Percentiles rank a stretch among this genome's conserved stretches.
phyloP scores from a whole-genome alignment of 2,329 filamentous ascomycete genomes.

The Polytolypa hystricis region DNA sequence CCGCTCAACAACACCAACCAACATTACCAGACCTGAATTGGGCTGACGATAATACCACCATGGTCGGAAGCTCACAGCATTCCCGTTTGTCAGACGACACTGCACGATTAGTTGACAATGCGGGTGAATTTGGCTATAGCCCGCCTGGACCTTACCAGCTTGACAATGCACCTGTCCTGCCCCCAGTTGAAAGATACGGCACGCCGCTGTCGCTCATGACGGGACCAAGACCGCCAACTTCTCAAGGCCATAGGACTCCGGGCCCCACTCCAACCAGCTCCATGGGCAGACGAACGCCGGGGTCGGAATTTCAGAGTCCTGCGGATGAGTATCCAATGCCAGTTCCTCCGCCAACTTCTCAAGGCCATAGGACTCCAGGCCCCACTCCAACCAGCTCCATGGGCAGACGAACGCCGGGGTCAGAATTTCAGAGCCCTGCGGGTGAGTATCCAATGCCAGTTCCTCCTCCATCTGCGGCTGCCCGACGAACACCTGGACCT shows the following conservation, averaged over 20 bases:
- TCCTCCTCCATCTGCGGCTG: slow-evolving; percentile 9
- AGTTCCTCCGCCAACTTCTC: slow-evolving; percentile 8
- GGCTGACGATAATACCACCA: slow-evolving; percentile 30
- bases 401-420: slow-evolving; percentile 17
- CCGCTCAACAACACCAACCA: slow-evolving; percentile 31
- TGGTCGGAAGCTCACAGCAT: slow-evolving; percentile 33
- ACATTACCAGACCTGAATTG: slow-evolving; percentile 33
- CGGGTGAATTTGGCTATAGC: slow-evolving; percentile 8
- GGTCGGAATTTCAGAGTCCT: slow-evolving; percentile 9
- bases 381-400: slow-evolving; percentile 13
- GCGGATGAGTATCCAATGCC: no score
- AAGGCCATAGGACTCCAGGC: slow-evolving; percentile 12
- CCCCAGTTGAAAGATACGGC: slow-evolving; percentile 36
- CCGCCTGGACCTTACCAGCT: slow-evolving; percentile 23
- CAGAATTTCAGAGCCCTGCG: slow-evolving; percentile 10
- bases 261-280: slow-evolving; percentile 13
- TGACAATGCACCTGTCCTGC: slow-evolving; percentile 3
- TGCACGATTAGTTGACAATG: slow-evolving; percentile 35
- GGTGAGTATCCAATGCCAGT: no score
- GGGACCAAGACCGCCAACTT: slow-evolving; percentile 6
- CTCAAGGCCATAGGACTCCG: background rate
- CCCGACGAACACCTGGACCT: slow-evolving; percentile 10
- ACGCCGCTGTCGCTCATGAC: slow-evolving; percentile 37
- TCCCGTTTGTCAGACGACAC: slow-evolving; percentile 42
- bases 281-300: slow-evolving; percentile 17